A percentile compares a stretch with the other conserved stretches of the same genome.
phyloP scores from a whole-genome alignment of 2,329 filamentous ascomycete species.

The Sclerotinia minor region DNA sequence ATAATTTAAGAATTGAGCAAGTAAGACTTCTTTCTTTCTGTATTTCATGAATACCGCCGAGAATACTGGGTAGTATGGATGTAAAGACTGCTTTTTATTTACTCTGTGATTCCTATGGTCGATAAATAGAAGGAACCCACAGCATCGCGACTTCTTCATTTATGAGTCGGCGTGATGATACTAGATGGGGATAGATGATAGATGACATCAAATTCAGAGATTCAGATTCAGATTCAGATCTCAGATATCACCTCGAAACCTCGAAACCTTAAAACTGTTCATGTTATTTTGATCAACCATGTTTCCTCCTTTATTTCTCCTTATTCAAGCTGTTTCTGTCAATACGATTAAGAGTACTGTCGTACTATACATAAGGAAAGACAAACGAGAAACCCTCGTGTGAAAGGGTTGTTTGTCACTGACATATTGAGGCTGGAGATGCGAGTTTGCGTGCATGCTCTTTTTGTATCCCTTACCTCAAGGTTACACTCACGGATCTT shows the following conservation, averaged over 20 bases:
- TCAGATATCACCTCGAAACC: not conserved
- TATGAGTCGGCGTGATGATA: not conserved
- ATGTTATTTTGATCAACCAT: not conserved
- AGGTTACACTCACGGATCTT: constrained; percentile 10
- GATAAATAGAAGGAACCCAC: not conserved
- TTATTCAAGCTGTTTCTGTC: not conserved
- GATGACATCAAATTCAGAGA: not conserved
- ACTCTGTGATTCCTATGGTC: not conserved
- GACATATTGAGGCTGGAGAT: constrained; percentile 9
- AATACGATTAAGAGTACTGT: not conserved
- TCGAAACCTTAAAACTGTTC: not conserved
- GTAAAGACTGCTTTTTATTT: not conserved
- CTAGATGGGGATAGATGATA: not conserved
- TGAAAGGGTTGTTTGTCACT: not conserved
- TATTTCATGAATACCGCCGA: constrained; percentile 17
- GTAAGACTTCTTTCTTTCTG: constrained; percentile 21
- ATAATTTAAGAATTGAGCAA: not conserved
- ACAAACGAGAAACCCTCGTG: not conserved
- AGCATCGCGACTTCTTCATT: constrained; percentile 9
- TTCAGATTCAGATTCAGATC: not conserved
- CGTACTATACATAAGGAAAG: constrained; percentile 2
- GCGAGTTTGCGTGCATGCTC: not conserved
- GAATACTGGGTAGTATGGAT: not conserved
- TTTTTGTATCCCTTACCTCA: not conserved
- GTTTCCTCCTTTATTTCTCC: not conserved